Conservation (phyloP, 73 alveolate species). For the Stentor roeselii region DNA sequence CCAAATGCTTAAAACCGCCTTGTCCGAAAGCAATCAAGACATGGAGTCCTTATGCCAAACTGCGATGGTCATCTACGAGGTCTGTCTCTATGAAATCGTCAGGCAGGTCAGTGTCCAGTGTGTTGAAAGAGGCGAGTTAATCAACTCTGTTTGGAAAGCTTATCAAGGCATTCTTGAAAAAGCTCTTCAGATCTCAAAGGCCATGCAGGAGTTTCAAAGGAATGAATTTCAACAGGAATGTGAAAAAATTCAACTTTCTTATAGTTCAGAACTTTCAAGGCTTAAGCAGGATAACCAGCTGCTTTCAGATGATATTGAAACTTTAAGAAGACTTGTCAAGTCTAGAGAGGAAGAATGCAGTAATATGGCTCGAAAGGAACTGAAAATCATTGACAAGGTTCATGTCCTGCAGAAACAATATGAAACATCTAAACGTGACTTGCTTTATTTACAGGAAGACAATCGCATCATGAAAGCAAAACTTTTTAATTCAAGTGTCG, state of each 20-base stretch:
- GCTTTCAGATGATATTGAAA: not conserved
- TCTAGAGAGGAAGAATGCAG: not conserved
- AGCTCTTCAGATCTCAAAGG: not conserved
- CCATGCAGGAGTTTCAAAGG: not conserved
- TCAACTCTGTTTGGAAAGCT: slow-evolving; percentile 11
- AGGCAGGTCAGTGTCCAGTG: slow-evolving; percentile 26
- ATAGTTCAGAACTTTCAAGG: not conserved
- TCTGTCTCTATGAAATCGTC: slow-evolving; percentile 14
- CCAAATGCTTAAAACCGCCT: not conserved
- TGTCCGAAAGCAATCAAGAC: not conserved
- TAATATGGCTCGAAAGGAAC: not conserved
- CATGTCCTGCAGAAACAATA: not conserved
- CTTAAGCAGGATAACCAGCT: not conserved
- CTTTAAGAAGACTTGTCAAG: not conserved
- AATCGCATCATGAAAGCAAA: slow-evolving; percentile 16
- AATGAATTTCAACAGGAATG: not conserved
- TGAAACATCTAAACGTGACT: not conserved
- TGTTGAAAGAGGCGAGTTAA: slow-evolving; percentile 20
- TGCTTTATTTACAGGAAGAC: slow-evolving; percentile 19
- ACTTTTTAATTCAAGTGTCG: not conserved
- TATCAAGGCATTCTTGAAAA: slow-evolving; percentile 17
- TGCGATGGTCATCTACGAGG: not conserved
- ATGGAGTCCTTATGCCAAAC: not conserved
- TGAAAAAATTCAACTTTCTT: not conserved
- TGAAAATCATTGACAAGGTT: not conserved